These are phyloP conservation scores for Colletotrichum sojae DNA, from an alignment of 2,329 filamentous ascomycete genomes.

Conservation along the genomic window DNA sequence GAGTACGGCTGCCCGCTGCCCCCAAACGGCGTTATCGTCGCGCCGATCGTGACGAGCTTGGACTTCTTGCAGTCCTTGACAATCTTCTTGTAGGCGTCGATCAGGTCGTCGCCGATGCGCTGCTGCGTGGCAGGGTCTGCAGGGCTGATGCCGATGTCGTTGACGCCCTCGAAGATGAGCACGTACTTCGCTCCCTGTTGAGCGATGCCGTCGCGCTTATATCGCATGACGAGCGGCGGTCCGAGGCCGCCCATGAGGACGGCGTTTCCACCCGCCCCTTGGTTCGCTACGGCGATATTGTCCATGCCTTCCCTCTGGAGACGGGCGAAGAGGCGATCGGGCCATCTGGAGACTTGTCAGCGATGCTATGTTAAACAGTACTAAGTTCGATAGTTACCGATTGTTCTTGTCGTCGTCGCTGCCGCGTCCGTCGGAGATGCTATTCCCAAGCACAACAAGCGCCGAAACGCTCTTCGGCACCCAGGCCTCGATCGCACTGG, in stretches of 20 bases:
- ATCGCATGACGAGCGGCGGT: slow-evolving; percentile 71
- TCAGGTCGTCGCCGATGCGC: slow-evolving; percentile 64
- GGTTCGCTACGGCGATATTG: slow-evolving; percentile 71
- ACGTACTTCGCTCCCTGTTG: slow-evolving; percentile 71
- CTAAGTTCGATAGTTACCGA: slow-evolving; percentile 51
- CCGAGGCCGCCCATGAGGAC: slow-evolving; percentile 74
- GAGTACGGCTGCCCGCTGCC: slow-evolving; percentile 68
- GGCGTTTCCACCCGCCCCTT: slow-evolving; percentile 78
- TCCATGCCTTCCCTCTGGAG: slow-evolving; percentile 63
- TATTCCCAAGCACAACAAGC: slow-evolving; percentile 73
- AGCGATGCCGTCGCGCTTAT: slow-evolving; percentile 75
- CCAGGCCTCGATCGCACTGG: slow-evolving; percentile 72
- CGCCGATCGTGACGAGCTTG: slow-evolving; percentile 71
- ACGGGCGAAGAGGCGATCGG: slow-evolving; percentile 67
- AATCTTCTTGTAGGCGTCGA: slow-evolving; percentile 72
- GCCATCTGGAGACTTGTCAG: slow-evolving; percentile 59
- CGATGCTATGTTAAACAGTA: background rate
- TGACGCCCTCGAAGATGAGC: slow-evolving; percentile 78
- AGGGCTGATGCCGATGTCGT: slow-evolving; percentile 73
- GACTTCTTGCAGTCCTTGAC: slow-evolving; percentile 66
- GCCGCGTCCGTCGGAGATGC: slow-evolving; percentile 77
- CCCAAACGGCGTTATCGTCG: slow-evolving; percentile 76
- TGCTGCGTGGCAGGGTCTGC: slow-evolving; percentile 62
- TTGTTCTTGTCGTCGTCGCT: slow-evolving; percentile 73
- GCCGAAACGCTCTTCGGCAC: slow-evolving; percentile 58